phyloP scores from a whole-genome alignment of 495 filamentous ascomycete species.

The Clohesyomyces aquaticus region DNA sequence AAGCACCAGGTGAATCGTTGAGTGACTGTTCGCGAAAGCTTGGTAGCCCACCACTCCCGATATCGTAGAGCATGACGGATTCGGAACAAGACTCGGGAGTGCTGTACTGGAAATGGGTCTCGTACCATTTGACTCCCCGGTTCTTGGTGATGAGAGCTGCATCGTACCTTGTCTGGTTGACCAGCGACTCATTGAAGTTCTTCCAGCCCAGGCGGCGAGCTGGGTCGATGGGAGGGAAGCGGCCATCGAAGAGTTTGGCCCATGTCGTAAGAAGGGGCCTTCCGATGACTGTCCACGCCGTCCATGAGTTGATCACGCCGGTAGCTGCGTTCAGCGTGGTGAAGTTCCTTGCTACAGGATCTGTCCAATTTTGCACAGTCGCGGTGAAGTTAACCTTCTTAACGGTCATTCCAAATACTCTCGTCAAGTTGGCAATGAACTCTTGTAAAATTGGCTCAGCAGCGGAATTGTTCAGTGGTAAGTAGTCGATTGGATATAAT shows the following conservation, averaged over 20 bases:
- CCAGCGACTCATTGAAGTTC: constrained; percentile 36
- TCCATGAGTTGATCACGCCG: constrained; percentile 36
- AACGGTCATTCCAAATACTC: constrained; percentile 41
- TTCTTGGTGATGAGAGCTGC: constrained; percentile 42
- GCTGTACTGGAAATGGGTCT: constrained; percentile 44
- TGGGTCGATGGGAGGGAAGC: constrained; percentile 48
- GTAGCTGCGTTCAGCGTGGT: constrained; percentile 24
- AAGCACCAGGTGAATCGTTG: constrained; percentile 40
- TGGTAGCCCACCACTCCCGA: constrained; percentile 50
- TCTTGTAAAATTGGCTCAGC: constrained; percentile 46
- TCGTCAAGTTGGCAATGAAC: constrained; percentile 52
- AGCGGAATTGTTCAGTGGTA: constrained; percentile 47
- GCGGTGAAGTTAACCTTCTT: constrained; percentile 43
- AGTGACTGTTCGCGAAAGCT: constrained; percentile 47
- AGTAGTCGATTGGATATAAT: constrained; percentile 48
- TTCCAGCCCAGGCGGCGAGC: constrained; percentile 42
- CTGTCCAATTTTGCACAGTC: constrained; percentile 38
- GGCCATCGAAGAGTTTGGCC: constrained; percentile 43
- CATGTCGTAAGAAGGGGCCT: constrained; percentile 42
- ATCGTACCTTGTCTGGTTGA: constrained; percentile 38
- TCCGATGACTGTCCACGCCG: constrained; percentile 37
- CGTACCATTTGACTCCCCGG: constrained; percentile 48
- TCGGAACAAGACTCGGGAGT: constrained; percentile 49
- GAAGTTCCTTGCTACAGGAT: constrained; percentile 35
- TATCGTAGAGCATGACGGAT: constrained; percentile 50